These are phyloP conservation scores for Fusarium miscanthi DNA, from an alignment of 2,329 filamentous ascomycete species.

Conservation along the genomic window DNA sequence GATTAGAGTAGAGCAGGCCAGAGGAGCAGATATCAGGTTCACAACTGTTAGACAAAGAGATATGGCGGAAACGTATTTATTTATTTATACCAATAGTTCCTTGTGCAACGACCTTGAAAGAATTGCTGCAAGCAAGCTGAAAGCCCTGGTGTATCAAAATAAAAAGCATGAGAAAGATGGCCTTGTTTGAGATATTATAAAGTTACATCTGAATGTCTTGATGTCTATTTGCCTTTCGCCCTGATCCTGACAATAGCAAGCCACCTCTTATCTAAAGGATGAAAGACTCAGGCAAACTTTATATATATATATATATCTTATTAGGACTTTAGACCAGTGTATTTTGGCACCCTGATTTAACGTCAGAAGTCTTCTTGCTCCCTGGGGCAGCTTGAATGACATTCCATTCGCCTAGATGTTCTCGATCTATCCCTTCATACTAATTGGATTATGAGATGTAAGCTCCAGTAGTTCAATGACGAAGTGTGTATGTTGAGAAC, in stretches of 20 bases:
- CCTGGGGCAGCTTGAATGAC: not conserved
- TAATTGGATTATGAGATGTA: not conserved
- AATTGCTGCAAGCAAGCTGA: not conserved
- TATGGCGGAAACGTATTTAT: not conserved
- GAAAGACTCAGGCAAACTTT: no score
- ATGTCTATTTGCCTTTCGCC: not conserved
- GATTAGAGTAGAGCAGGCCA: slow-evolving; percentile 5
- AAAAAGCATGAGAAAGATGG: not conserved
- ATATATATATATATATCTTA: no score
- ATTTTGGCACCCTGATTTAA: no score
- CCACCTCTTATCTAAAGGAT: not conserved
- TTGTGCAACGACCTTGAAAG: not conserved
- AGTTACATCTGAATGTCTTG: not conserved
- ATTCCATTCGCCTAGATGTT: not conserved
- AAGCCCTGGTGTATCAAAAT: slow-evolving; percentile 3
- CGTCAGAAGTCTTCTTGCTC: no score
- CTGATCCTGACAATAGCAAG: not conserved
- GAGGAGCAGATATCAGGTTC: not conserved
- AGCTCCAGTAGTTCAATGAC: not conserved
- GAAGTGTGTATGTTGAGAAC: not conserved
- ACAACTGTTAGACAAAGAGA: slow-evolving; percentile 3
- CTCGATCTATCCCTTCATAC: slow-evolving; percentile 5
- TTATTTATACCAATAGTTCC: not conserved
- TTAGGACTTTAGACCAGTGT: no score
- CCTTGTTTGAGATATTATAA: not conserved